A percentile compares a stretch with the other conserved stretches of the same genome.
Conservation (phyloP, 169 alveolate genomes). For the Sarcocystis neurona region DNA sequence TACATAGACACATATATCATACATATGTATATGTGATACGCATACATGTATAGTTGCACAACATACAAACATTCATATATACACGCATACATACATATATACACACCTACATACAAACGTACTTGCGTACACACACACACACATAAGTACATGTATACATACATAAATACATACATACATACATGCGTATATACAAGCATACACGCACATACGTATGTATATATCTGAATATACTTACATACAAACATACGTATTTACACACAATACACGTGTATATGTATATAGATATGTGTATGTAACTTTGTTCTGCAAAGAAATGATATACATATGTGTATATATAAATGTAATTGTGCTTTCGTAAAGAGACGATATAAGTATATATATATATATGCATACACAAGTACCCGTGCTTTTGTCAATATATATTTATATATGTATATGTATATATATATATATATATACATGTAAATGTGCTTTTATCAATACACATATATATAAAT, state of each 20-base stretch:
- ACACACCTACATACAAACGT: neutral
- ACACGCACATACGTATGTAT: too few species aligned
- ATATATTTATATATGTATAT: too few species aligned
- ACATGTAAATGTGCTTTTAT: neutral
- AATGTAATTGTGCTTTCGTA: neutral
- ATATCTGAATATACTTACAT: neutral
- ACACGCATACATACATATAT: neutral
- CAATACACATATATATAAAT: neutral
- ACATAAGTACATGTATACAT: neutral
- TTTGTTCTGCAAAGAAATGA: too few species aligned
- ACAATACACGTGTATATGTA: neutral
- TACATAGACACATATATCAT: neutral
- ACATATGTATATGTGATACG: neutral
- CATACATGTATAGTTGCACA: neutral
- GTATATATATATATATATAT: too few species aligned
- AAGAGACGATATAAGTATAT: too few species aligned
- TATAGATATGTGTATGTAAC: too few species aligned
- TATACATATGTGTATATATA: too few species aligned
- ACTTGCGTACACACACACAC: neutral
- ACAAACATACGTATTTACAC: constrained; percentile 3
- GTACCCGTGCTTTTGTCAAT: neutral
- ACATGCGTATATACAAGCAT: neutral
- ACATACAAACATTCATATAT: neutral
- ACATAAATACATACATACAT: neutral
- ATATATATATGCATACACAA: neutral